A percentile compares a stretch with the other conserved stretches of the same genome.
Evolutionary conservation across 139 green algal genomes (phyloP).

Genomic region (Volvox reticuliferus): DNA sequence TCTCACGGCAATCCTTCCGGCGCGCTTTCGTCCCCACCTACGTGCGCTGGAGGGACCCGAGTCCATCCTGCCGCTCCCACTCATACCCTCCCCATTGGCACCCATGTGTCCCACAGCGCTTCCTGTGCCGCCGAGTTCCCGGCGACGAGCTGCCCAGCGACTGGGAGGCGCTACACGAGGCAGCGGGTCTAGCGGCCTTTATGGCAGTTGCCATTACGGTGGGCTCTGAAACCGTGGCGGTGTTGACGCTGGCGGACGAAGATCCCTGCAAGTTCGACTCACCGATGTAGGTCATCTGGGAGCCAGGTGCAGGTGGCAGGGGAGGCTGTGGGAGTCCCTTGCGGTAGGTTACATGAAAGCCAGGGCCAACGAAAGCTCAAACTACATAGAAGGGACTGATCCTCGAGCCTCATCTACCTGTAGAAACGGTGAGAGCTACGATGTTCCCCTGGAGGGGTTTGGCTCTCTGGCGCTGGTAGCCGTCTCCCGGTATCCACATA

Average conservation of each 20-base stretch:
- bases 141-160: conserved; percentile 6
- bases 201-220: conserved; percentile 15
- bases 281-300: not conserved
- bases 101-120: conserved; percentile 4
- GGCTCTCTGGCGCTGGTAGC: no score
- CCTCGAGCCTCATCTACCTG: no score
- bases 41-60: no score
- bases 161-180: conserved; percentile 24
- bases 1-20: not conserved
- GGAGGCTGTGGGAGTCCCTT: no score
- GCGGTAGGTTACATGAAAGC: no score
- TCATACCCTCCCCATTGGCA: not conserved
- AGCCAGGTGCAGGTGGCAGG: no score
- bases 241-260: conserved; percentile 37
- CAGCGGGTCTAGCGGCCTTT: conserved; percentile 10
- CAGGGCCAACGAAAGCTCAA: no score
- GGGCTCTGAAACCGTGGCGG: conserved; percentile 19
- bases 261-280: not conserved
- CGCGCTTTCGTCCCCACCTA: not conserved
- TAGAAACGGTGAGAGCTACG: no score
- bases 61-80: not conserved
- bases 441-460: no score
- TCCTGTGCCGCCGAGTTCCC: not conserved
- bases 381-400: no score
- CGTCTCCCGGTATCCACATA: no score